Percentiles rank a stretch among this genome's conserved stretches.
These are phyloP conservation scores for Gelatoporia subvermispora DNA, from an alignment of 768 basidiomycete genomes.

Conservation along the genomic window DNA sequence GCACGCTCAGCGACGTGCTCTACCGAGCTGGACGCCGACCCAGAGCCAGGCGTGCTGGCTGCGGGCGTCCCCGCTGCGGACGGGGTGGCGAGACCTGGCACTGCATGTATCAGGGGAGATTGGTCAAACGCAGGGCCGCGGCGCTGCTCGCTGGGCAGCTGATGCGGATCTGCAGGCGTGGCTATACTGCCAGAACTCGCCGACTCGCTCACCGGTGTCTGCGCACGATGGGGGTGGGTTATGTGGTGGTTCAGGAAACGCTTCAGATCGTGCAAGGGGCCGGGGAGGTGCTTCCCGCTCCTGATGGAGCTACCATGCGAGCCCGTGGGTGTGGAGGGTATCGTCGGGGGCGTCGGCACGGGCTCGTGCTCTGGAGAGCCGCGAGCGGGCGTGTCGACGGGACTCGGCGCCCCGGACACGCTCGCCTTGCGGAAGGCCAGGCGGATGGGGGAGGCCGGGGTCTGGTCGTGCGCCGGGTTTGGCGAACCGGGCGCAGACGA, in stretches of 20 bases:
- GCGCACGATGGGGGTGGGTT: constrained; percentile 43
- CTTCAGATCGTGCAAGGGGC: constrained; percentile 88
- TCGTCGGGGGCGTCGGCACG: constrained; percentile 2
- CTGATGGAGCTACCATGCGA: constrained; percentile 11
- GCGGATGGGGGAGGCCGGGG: constrained; percentile 18
- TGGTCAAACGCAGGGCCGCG: constrained; percentile 34
- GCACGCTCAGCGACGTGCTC: constrained; percentile 5
- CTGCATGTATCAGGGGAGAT: constrained; percentile 26
- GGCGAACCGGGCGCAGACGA: constrained; percentile 16
- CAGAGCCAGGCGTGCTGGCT: constrained; percentile 1
- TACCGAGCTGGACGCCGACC: constrained; percentile 5
- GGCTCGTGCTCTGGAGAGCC: constrained; percentile 10
- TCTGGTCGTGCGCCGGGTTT: constrained; percentile 12
- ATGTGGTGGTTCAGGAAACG: constrained; percentile 94
- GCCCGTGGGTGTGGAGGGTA: constrained; percentile 1
- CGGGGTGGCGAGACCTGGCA: constrained; percentile 19
- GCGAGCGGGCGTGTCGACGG: constrained; percentile 6
- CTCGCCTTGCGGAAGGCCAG: constrained; percentile 10
- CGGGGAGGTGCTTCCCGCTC: constrained; percentile 40
- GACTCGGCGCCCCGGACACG: too few relatives aligned
- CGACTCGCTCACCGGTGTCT: constrained; percentile 20
- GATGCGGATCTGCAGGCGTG: constrained; percentile 27
- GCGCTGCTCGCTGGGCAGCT: constrained; percentile 30
- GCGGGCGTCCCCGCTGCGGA: constrained; percentile 5
- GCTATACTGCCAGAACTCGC: constrained; percentile 21